Evolutionary conservation across 23 red algal genomes (phyloP), one percentile per base, ranked within the genome.

Genomic region (Gracilaria vermiculophylla): DNA sequence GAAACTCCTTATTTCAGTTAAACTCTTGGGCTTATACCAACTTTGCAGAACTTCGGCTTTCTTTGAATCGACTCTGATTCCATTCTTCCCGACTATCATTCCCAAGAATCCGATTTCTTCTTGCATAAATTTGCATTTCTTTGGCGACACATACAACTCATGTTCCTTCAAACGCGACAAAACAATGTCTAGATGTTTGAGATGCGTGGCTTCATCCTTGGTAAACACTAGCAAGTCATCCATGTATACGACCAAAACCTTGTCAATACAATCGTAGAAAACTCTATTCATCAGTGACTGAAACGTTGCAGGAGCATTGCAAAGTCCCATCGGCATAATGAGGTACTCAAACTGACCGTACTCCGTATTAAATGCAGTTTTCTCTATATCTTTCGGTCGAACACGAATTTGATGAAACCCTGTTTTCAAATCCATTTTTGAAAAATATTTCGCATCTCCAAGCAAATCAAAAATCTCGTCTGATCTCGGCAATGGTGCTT

Each of bases 301-400:
- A 73, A 73, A 47, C 12, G 43, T 47, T 12, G 43, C 43, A 47
- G 43, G 43, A 47, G 43, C 43, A 12, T 47, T 47, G 36, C 67
- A 73, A 5, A 47, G 15, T 8, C 33, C 67, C 67, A 73, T 73
- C 20, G 67, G 67, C 67, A 73, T 73, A 5, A 73, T 27, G 20
- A 73, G 67, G 32, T 73, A 34, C 36, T 73, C 67, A 20, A 73
- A 73, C 23, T 73, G 67, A 5, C 67, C 67, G 51, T 81, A 81
- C 0, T 81, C 62, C n/a, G 77, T 60, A n/a, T 81, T 81, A 51
- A 60, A 57, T 5, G 77, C 77, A 20, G 51, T 81, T 51, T 81
- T 60, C 19, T 64, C 51, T 27, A 81, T 81, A 39, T 81, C 77
- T 27, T 64, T 27, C 1, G 25, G 20, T 43, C 54, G 42, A 15